Percentiles rank a stretch among this genome's conserved stretches.
phyloP scores from a whole-genome alignment of 106 monocot species.

The Allium fistulosum region DNA sequence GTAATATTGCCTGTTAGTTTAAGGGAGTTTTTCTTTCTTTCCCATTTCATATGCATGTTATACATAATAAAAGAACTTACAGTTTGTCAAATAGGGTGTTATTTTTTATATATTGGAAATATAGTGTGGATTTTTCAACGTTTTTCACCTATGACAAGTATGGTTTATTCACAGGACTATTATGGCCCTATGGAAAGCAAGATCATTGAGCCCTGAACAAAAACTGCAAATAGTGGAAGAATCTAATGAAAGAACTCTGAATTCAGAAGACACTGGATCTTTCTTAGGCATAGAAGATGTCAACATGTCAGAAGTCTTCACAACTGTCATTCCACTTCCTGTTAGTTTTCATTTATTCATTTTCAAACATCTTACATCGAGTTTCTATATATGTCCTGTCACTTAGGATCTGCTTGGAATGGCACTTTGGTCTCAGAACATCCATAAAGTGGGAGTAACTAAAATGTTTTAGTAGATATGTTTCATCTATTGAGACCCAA shows the following conservation, averaged over 20 bases:
- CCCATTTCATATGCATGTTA: not conserved
- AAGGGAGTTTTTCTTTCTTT: not conserved
- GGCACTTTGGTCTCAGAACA: too few species aligned
- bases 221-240: slow-evolving; percentile 30
- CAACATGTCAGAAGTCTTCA: slow-evolving; percentile 46
- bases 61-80: not conserved
- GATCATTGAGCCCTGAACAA: slow-evolving; percentile 30
- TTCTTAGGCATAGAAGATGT: slow-evolving; percentile 36
- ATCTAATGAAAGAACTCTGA: slow-evolving; percentile 33
- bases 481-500: too few species aligned
- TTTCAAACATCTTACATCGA: not conserved
- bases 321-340: slow-evolving; percentile 23
- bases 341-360: slow-evolving; percentile 21
- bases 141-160: too few species aligned
- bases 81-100: too few species aligned
- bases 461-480: too few species aligned
- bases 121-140: too few species aligned
- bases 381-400: too few species aligned
- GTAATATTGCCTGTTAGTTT: too few species aligned
- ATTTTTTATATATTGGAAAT: too few species aligned
- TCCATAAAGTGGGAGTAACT: too few species aligned
- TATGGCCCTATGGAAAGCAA: slow-evolving; percentile 50
- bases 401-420: too few species aligned
- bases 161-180: slow-evolving; percentile 33
- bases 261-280: slow-evolving; percentile 30